phyloP scores from a whole-genome alignment of 2,329 filamentous ascomycete genomes.

The Fusarium chaquense region DNA sequence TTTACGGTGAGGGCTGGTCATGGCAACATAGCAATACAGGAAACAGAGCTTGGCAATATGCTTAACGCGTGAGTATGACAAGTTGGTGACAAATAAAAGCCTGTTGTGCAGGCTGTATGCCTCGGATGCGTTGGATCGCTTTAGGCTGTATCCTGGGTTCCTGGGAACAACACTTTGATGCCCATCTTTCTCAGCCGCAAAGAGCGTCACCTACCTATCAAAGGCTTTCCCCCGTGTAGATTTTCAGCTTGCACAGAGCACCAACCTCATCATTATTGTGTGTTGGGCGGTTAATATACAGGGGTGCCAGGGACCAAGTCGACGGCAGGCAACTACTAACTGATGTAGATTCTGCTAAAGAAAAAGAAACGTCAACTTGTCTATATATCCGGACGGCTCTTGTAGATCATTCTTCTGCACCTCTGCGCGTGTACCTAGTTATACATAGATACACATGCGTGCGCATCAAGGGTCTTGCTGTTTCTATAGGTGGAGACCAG shows the following conservation, averaged over 20 bases:
- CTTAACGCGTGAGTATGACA: constrained; percentile 1
- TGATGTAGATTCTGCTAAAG: neutral
- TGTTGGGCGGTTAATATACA: constrained; percentile 4
- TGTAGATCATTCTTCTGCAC: constrained; percentile 25
- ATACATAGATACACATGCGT: neutral
- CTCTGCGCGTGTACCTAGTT: constrained; percentile 2
- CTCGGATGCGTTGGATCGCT: constrained; percentile 3
- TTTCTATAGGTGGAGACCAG: constrained; percentile 20
- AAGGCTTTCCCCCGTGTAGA: neutral
- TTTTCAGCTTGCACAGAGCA: constrained; percentile 3
- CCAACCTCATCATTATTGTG: constrained; percentile 9
- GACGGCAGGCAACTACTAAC: neutral
- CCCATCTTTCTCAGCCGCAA: constrained; percentile 36
- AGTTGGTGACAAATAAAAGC: neutral
- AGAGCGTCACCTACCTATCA: constrained; percentile 1
- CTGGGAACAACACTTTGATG: constrained; percentile 26
- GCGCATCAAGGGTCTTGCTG: constrained; percentile 1
- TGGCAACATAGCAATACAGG: constrained; percentile 6
- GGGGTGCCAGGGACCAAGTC: constrained; percentile 1
- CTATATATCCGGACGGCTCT: constrained; percentile 14
- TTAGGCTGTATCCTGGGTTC: constrained; percentile 18
- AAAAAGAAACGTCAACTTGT: constrained; percentile 3
- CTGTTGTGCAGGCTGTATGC: neutral
- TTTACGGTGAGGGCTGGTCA: constrained; percentile 16
- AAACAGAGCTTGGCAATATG: constrained; percentile 11